Percentiles rank a stretch among this genome's conserved stretches.
These are phyloP conservation scores for Colletotrichum costaricense DNA, from an alignment of 2,329 filamentous ascomycete species.

Conservation along the genomic window DNA sequence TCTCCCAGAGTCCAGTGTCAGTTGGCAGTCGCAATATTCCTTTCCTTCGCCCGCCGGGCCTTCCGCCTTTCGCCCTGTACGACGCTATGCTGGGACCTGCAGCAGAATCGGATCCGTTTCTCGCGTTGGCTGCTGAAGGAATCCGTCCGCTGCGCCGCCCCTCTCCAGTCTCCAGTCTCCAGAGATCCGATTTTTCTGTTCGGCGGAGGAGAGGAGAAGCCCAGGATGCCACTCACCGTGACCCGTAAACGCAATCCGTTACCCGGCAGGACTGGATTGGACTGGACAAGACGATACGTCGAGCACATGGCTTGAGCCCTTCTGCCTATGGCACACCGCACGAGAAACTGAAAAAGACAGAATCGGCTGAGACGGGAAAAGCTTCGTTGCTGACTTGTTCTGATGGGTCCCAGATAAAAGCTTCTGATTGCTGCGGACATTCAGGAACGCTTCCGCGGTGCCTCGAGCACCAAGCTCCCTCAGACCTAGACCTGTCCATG, in stretches of 20 bases:
- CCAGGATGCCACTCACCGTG: not conserved
- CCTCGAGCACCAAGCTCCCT: constrained; percentile 27
- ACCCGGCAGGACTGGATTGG: not conserved
- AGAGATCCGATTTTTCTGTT: constrained; percentile 23
- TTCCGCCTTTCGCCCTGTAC: constrained; percentile 22
- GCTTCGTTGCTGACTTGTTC: constrained; percentile 31
- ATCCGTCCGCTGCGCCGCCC: constrained; percentile 20
- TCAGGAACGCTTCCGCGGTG: constrained; percentile 33
- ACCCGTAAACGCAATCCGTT: not conserved
- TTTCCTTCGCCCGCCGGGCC: constrained; percentile 14
- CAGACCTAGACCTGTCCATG: constrained; percentile 29
- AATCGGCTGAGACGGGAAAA: constrained; percentile 21
- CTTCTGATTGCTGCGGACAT: constrained; percentile 34
- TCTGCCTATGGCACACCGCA: not conserved
- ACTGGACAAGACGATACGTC: not conserved
- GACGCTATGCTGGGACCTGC: constrained; percentile 35
- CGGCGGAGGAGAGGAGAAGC: constrained; percentile 9
- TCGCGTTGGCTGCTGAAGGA: constrained; percentile 33
- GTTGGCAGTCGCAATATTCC: not conserved
- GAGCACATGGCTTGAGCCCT: not conserved
- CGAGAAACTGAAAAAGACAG: not conserved
- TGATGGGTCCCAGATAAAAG: constrained; percentile 21
- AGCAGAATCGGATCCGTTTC: constrained; percentile 28
- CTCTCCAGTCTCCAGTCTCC: constrained; percentile 19
- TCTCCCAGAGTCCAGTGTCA: too few relatives aligned